Conservation (phyloP, 441 rosid species). For the Pelargonium myrrhifolium region DNA sequence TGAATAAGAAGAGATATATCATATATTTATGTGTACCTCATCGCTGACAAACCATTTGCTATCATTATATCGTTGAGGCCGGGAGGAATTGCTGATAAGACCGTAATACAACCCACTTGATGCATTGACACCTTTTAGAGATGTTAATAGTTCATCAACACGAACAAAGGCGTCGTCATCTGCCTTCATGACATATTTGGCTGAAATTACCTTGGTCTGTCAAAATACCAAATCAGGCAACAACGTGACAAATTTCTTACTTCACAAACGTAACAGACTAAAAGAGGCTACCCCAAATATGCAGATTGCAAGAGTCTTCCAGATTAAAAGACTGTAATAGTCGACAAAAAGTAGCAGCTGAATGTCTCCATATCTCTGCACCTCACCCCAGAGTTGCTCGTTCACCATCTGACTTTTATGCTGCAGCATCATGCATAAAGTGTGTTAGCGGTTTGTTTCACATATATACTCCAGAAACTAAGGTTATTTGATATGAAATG, state of each 20-base stretch:
- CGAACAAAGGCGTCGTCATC: constrained; percentile 72
- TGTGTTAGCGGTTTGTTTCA: too few relatives aligned
- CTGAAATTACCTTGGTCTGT: constrained; percentile 30
- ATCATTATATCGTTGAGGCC: constrained; percentile 27
- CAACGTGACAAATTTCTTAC: not conserved
- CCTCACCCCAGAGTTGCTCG: constrained; percentile 32
- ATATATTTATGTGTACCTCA: constrained; percentile 17
- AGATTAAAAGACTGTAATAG: constrained; percentile 30
- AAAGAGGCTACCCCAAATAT: constrained; percentile 26
- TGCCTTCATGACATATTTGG: constrained; percentile 61
- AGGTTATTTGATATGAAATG: too few relatives aligned
- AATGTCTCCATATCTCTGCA: constrained; percentile 29
- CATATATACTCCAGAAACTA: too few relatives aligned
- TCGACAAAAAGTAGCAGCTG: constrained; percentile 36
- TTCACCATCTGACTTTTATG: constrained; percentile 33
- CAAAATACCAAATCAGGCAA: constrained; percentile 12
- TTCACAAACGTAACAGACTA: constrained; percentile 4
- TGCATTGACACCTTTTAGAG: constrained; percentile 22
- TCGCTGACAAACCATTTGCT: constrained; percentile 32
- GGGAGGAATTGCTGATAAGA: constrained; percentile 25
- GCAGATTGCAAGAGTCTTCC: constrained; percentile 35
- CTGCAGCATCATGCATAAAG: constrained; percentile 13
- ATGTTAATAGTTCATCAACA: constrained; percentile 48
- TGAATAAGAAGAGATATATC: not conserved
- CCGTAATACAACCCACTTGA: constrained; percentile 27